These are phyloP conservation scores for Schizopora paradoxa DNA, from an alignment of 1,284 basidiomycete genomes.

Conservation along the genomic window DNA sequence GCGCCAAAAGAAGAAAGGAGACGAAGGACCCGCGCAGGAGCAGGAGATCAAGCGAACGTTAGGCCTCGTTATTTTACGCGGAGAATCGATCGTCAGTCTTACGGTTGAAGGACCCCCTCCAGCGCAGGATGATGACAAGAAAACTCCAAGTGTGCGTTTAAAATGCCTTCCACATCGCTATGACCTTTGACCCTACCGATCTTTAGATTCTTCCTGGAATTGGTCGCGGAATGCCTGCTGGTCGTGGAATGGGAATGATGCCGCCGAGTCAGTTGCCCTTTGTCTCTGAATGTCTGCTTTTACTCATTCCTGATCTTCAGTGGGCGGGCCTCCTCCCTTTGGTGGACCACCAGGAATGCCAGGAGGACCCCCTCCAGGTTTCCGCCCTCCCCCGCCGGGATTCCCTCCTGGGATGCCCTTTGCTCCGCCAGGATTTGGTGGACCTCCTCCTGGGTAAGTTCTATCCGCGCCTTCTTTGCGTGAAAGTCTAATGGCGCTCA, in stretches of 20 bases:
- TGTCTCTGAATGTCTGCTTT: conserved; percentile 17
- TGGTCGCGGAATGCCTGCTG: conserved; percentile 92
- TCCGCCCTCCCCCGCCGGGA: conserved; percentile 66
- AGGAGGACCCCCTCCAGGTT: conserved; percentile 64
- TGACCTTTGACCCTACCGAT: conserved; percentile 21
- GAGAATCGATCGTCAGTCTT: conserved; percentile 94
- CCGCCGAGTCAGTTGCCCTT: conserved; percentile 66
- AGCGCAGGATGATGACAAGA: conserved; percentile 83
- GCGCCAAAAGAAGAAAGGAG: conserved; percentile 76
- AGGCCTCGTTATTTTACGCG: conserved; percentile 92
- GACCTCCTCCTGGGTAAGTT: conserved; percentile 75
- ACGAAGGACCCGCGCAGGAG: conserved; percentile 68
- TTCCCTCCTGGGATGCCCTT: conserved; percentile 61
- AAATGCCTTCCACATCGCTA: conserved; percentile 15
- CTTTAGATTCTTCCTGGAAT: conserved; percentile 80
- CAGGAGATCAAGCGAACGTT: conserved; percentile 96
- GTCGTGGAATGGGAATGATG: conserved; percentile 95
- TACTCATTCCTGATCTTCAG: conserved; percentile 29
- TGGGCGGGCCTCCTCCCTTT: conserved; percentile 73
- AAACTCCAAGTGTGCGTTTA: conserved; percentile 48
- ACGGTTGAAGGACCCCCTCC: conserved; percentile 96
- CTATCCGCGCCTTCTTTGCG: background rate
- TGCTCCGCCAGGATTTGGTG: conserved; percentile 74
- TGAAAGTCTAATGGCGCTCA: background rate
- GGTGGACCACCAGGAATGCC: conserved; percentile 76